Evolutionary conservation across 148 eudicot species (phyloP).

Genomic region (Spergularia marina): DNA sequence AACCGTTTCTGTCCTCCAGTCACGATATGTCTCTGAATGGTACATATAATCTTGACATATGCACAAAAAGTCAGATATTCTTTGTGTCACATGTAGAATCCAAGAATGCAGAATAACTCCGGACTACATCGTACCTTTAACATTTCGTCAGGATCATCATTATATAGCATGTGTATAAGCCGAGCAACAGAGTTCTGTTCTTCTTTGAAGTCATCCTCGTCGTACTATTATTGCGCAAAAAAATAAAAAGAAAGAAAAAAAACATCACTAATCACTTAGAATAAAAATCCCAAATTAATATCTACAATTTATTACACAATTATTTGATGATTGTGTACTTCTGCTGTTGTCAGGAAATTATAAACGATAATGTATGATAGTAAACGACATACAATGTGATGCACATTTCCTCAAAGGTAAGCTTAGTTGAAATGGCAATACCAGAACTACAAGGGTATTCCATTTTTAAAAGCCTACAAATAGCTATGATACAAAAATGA

Average conservation of each 20-base stretch:
- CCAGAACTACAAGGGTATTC: no score
- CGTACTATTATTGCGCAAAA: constrained; percentile 43
- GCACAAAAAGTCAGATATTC: not conserved
- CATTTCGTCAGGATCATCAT: constrained; percentile 94
- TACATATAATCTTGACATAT: constrained; percentile 78
- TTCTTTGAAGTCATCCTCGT: constrained; percentile 96
- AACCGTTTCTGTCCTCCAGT: constrained; percentile 84
- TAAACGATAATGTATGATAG: no score
- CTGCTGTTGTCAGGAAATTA: no score
- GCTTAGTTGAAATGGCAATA: no score
- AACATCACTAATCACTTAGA: not conserved
- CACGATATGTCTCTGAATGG: constrained; percentile 79
- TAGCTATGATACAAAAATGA: no score
- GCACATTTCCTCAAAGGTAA: no score
- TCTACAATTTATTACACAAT: no score
- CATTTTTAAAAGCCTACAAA: no score
- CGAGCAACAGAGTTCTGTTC: constrained; percentile 99
- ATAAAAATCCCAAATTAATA: no score
- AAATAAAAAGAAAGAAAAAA: constrained; percentile 13
- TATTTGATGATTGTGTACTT: no score
- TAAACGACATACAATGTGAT: no score
- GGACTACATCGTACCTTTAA: constrained; percentile 56
- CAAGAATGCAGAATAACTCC: not conserved
- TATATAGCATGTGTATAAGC: constrained; percentile 83
- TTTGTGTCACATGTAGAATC: not conserved